phyloP scores from a whole-genome alignment of 2,329 filamentous ascomycete species.

The Nemania diffusa region DNA sequence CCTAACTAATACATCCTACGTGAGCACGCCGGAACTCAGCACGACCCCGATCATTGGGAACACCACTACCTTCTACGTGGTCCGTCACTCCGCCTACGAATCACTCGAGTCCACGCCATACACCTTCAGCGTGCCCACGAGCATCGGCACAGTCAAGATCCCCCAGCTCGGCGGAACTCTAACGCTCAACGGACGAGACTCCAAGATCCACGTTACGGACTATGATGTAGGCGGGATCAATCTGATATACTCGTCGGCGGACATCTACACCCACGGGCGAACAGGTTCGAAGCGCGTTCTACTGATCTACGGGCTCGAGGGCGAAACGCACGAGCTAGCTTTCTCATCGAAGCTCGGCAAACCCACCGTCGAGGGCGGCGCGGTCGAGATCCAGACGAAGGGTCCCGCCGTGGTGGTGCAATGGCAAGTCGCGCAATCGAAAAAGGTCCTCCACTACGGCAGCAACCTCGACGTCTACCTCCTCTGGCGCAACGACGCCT shows the following conservation, averaged over 20 bases:
- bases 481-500: conserved; percentile 69
- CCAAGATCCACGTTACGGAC: conserved; percentile 74
- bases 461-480: conserved; percentile 65
- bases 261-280: conserved; percentile 71
- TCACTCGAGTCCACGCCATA: conserved; percentile 39
- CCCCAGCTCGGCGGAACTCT: conserved; percentile 41
- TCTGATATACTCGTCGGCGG: conserved; percentile 74
- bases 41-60: conserved; percentile 42
- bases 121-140: conserved; percentile 43
- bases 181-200: conserved; percentile 64
- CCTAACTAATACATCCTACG: conserved; percentile 56
- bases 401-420: conserved; percentile 33
- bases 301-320: conserved; percentile 70
- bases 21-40: conserved; percentile 55
- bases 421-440: conserved; percentile 65
- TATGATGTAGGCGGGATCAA: conserved; percentile 69
- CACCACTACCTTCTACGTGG: conserved; percentile 40
- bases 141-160: conserved; percentile 40
- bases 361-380: conserved; percentile 25
- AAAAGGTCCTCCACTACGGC: conserved; percentile 62
- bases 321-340: conserved; percentile 72
- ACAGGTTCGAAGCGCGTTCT: conserved; percentile 49
- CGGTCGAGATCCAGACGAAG: conserved; percentile 25
- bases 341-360: conserved; percentile 47
- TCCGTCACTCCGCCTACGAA: conserved; percentile 40